Evolutionary conservation across 768 basidiomycete genomes (phyloP), one percentile per base, ranked within the genome.

Genomic region (Suillus variegatus): DNA sequence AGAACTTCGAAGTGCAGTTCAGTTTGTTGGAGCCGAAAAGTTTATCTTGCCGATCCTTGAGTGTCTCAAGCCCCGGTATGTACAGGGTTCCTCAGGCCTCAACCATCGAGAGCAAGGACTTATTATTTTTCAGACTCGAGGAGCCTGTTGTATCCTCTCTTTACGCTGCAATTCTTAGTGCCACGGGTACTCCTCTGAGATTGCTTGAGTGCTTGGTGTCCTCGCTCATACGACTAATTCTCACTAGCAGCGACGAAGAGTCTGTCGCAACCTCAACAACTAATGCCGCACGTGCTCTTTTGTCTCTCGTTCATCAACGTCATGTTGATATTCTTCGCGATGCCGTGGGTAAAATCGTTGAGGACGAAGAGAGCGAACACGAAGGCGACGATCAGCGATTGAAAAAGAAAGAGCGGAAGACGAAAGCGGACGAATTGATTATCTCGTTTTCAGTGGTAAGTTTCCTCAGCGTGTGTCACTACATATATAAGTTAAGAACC

Each of bases 271-370:
- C 35, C 9, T 62, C 66, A 43, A 64, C 20, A 0, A 32, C 51
- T 46, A 60, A 62, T 14, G 66, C 46, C 12, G 74, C 72, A 36
- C 74, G 77, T 4, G 68, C 74, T 13, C 71, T 92, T 0, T 79
- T 95, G 44, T 80, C 83, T 10, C 77, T 79, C 32, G 74, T 94
- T 13, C 85, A 90, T 61, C 93, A 93, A 69, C 86, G 90, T 22
- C 81, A 91, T 69, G 84, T 88, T 0, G 70, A 77, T 0, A 67
- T 84, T 3, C 78, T 93, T 57, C 80, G 81, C 38, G 72, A 75
- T 6, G 76, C 74, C 12, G 80, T 82, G 8, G 78, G 84, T 6
- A 73, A 75, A 4, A 61, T 83, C 5, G 70, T 79, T 35, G 74
- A 74, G 14, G 74, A 76, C 41, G 74, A 22, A 22, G 6, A 35